phyloP scores from a whole-genome alignment of 73 alveolate genomes.

The Paramecium biaurelia region DNA sequence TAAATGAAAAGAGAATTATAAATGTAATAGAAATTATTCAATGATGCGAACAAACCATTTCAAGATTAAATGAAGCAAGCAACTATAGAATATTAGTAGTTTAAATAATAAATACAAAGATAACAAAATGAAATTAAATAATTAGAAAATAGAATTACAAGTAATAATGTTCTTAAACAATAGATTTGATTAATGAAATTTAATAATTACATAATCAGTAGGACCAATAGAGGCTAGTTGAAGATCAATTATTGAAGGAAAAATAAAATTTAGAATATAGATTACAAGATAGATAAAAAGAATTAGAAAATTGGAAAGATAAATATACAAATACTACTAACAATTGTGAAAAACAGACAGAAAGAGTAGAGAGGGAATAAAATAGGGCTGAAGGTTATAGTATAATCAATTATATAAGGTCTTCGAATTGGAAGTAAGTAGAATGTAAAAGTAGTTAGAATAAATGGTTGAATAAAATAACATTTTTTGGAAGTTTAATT shows the following conservation, averaged over 20 bases:
- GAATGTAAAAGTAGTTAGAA: neutral
- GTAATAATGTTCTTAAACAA: neutral
- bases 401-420: neutral
- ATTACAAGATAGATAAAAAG: neutral
- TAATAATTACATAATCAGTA: neutral
- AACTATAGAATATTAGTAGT: neutral
- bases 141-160: too few species aligned
- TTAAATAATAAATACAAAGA: neutral
- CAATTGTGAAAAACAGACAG: neutral
- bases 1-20: neutral
- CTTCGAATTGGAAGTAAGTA: neutral
- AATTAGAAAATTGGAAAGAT: neutral
- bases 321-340: neutral
- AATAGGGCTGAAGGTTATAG: neutral
- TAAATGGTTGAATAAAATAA: neutral
- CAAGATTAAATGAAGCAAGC: neutral
- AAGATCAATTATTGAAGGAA: neutral
- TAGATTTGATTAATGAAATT: neutral
- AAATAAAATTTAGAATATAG: neutral
- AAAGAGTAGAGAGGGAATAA: neutral
- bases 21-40: neutral
- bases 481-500: neutral
- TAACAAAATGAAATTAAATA: neutral
- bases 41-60: slow-evolving; percentile 10
- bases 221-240: too few species aligned